A percentile compares a stretch with the other conserved stretches of the same genome.
phyloP scores from a whole-genome alignment of 805 yeast genomes.

The Candida taoyuanica region DNA sequence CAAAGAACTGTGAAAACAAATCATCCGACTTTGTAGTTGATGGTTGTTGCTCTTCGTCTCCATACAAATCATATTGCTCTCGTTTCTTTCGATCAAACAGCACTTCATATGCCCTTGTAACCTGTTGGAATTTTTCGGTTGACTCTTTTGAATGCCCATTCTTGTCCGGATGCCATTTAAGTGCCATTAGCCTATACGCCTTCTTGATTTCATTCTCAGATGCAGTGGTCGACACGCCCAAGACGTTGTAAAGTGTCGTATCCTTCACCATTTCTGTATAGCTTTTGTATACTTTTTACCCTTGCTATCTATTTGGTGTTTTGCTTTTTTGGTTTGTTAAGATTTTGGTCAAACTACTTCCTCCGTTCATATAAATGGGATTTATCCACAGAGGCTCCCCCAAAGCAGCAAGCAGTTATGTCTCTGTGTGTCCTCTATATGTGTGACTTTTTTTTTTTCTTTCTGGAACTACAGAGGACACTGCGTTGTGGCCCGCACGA shows the following conservation, averaged over 20 bases:
- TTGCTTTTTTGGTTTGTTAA: too few relatives aligned
- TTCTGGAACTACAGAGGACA: too few relatives aligned
- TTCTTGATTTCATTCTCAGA: conserved; percentile 46
- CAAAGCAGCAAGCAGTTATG: too few relatives aligned
- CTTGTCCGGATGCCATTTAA: conserved; percentile 81
- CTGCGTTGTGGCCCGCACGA: too few relatives aligned
- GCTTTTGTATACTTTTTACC: too few relatives aligned
- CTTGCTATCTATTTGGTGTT: too few relatives aligned
- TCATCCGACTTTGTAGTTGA: conserved; percentile 24
- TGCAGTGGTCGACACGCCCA: conserved; percentile 49
- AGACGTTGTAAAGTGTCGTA: conserved; percentile 56
- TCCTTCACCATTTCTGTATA: conserved; percentile 57
- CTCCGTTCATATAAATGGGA: too few relatives aligned
- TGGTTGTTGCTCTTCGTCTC: conserved; percentile 65
- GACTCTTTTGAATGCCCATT: conserved; percentile 75
- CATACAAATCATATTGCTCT: conserved; percentile 79
- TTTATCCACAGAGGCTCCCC: too few relatives aligned
- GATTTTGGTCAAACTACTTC: too few relatives aligned
- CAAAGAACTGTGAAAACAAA: conserved; percentile 30
- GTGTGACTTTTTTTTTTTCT: too few relatives aligned
- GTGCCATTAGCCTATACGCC: conserved; percentile 53
- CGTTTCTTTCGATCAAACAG: conserved; percentile 81
- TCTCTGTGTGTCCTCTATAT: too few relatives aligned
- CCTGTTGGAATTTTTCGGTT: conserved; percentile 88
- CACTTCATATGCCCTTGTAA: conserved; percentile 81